Evolutionary conservation across 2,329 filamentous ascomycete species (phyloP).

Genomic region (Diaporthe sp.): DNA sequence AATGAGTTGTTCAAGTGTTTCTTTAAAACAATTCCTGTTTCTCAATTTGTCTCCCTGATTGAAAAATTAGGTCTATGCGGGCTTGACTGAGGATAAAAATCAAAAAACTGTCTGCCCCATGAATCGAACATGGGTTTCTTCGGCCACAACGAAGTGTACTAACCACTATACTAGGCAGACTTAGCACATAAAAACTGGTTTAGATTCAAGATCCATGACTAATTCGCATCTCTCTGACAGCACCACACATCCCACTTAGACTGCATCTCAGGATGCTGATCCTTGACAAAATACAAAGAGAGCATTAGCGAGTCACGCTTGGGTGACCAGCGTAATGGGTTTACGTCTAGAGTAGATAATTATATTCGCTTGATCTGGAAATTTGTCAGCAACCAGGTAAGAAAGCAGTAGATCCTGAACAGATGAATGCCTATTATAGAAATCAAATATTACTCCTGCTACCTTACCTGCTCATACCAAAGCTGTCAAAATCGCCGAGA

Average conservation of each 20-base stretch:
- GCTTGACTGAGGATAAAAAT: background rate
- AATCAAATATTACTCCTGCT: too few species aligned
- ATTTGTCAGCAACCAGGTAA: background rate
- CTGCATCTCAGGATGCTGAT: background rate
- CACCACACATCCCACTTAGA: background rate
- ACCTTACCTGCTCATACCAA: too few species aligned
- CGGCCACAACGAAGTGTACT: constrained; percentile 39
- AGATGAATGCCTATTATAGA: too few species aligned
- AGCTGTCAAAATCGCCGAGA: too few species aligned
- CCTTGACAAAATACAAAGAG: background rate
- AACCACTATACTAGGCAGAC: constrained; percentile 39
- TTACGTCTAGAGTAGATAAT: background rate
- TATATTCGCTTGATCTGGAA: background rate
- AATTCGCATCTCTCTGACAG: too few species aligned
- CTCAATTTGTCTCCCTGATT: accelerated
- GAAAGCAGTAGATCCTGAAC: too few species aligned
- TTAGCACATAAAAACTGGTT: background rate
- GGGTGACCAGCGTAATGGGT: too few species aligned
- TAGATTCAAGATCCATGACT: background rate
- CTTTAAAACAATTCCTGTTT: background rate
- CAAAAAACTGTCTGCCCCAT: constrained; percentile 30
- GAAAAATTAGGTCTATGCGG: too few species aligned
- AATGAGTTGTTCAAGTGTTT: background rate
- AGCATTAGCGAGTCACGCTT: background rate
- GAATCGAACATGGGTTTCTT: constrained; percentile 39